Percentiles rank a stretch among this genome's conserved stretches.
Evolutionary conservation across 2,329 filamentous ascomycete genomes (phyloP).

Genomic region (Blastomyces emzantsi): DNA sequence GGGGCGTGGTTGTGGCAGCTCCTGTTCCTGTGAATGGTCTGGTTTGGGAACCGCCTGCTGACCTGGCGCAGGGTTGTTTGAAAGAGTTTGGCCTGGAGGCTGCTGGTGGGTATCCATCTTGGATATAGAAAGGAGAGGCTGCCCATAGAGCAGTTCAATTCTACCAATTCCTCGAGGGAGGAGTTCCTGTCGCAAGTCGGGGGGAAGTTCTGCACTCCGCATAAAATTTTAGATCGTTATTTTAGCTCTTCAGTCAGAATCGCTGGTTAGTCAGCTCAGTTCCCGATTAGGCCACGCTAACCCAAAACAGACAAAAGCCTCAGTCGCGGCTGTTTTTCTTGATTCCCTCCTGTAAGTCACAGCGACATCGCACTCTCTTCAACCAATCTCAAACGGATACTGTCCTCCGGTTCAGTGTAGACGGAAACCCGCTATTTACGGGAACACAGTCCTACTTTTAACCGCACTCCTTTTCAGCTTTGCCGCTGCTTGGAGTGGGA

Average conservation of each 20-base stretch:
- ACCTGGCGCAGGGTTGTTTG: constrained; percentile 5
- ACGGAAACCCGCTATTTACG: neutral
- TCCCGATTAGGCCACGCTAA: neutral
- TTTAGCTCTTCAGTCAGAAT: neutral
- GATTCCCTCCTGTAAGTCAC: neutral
- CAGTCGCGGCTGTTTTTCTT: neutral
- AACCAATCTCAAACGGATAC: neutral
- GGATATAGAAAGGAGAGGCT: constrained; percentile 1
- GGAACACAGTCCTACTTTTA: neutral
- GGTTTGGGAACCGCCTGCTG: neutral
- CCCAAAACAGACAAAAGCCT: neutral
- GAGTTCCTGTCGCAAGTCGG: neutral
- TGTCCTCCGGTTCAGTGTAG: neutral
- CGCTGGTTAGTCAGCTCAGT: neutral
- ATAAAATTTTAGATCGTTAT: neutral
- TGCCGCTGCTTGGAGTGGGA: constrained; percentile 8
- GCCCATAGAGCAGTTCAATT: constrained; percentile 10
- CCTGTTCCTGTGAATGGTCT: neutral
- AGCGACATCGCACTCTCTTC: neutral
- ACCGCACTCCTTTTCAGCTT: constrained; percentile 2
- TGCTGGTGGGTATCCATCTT: constrained; percentile 16
- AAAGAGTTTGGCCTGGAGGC: constrained; percentile 9
- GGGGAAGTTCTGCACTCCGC: neutral
- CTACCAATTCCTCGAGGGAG: neutral
- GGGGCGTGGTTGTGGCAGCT: neutral